Evolutionary conservation across 495 filamentous ascomycete species (phyloP), one percentile per base, ranked within the genome.

Genomic region (Xylaria sp.): DNA sequence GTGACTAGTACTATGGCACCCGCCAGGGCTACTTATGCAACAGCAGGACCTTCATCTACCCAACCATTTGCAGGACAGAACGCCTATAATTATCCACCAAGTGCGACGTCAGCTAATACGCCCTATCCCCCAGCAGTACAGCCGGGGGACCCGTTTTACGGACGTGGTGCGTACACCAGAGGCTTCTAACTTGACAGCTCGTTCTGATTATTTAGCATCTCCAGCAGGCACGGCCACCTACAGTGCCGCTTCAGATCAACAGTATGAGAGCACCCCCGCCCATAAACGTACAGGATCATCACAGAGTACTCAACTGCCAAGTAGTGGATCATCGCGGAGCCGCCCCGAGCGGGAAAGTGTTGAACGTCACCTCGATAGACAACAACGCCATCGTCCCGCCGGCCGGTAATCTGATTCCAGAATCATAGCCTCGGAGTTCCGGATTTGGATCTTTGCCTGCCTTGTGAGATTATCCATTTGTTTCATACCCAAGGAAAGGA

Each of bases 141-240:
- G 72, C 81, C 83, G 64, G 70, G 72, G 67, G 85, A 87, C 76
- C 76, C 81, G 41, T 82, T 85, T 64, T 84, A 83, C 72, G 85
- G 84, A 80, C 86, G 86, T 81, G 84, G 83, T 84, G 80, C 80
- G 82, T 84, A 85, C 78, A 79, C 69, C 68, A 78, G 69, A 75
- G 77, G 73, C 71, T 73, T 73, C 62, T 77, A 62, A 75, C 74
- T 71, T 72, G 40, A 72, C 67, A 68, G 63, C 61, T 70, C 70
- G 70, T 77, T 86, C 84, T 86, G 83, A 86, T 83, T 80, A 78
- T 81, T 80, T 85, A 85, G 84, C 82, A 74, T 83, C 82, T 78
- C 82, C 84, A 76, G 82, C 82, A 85, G 82, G 82, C 80, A 75
- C 82, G 77, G 70, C 80, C 9, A 65, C 81, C 72, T 85, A 82